phyloP scores from a whole-genome alignment of 2,329 filamentous ascomycete species.

The Penicillium thymicola region DNA sequence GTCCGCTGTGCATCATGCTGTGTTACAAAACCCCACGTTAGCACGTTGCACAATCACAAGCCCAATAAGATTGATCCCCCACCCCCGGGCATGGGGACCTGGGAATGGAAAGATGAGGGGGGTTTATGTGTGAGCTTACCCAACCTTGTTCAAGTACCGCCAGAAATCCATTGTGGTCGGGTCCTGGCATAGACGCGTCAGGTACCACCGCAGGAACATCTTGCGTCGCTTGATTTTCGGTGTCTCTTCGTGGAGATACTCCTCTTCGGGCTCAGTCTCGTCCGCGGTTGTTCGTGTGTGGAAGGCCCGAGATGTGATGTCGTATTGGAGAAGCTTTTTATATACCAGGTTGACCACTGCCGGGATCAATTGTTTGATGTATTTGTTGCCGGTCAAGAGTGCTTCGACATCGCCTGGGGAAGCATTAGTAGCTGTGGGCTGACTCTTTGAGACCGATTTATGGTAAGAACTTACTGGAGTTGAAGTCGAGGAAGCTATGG shows the following conservation, averaged over 20 bases:
- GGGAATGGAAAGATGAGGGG: too few species aligned
- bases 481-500: constrained; percentile 73
- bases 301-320: constrained; percentile 78
- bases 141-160: constrained; percentile 81
- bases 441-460: not conserved
- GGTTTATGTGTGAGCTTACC: constrained; percentile 46
- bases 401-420: constrained; percentile 66
- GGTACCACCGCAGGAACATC: constrained; percentile 72
- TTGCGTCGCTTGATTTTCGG: constrained; percentile 75
- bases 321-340: constrained; percentile 73
- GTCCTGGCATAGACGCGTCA: constrained; percentile 71
- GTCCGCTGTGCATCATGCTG: constrained; percentile 76
- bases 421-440: not conserved
- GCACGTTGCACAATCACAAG: not conserved
- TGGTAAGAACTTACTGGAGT: constrained; percentile 53
- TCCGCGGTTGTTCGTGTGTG: constrained; percentile 59
- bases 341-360: constrained; percentile 82
- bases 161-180: constrained; percentile 74
- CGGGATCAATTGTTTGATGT: constrained; percentile 77
- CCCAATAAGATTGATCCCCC: too few species aligned
- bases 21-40: not conserved
- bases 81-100: not conserved
- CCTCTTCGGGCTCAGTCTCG: constrained; percentile 62
- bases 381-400: constrained; percentile 66
- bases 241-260: constrained; percentile 62